Conservation (phyloP, 1,284 basidiomycete genomes). For the Golubevia pallescens region DNA sequence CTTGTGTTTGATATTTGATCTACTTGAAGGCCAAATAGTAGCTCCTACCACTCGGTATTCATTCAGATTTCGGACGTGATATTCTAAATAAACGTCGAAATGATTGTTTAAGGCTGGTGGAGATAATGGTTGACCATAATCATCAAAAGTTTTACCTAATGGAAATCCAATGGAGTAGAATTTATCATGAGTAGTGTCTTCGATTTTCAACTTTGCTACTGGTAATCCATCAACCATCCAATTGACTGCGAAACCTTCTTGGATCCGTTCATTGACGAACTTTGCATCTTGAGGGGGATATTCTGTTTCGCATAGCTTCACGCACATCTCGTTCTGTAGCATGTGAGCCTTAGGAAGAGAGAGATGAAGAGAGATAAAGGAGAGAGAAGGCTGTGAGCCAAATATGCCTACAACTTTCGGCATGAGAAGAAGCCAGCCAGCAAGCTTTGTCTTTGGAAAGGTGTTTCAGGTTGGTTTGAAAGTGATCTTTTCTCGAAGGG, state of each 20-base stretch:
- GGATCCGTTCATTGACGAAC: slow-evolving; percentile 90
- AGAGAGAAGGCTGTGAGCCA: neutral
- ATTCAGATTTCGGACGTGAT: slow-evolving; percentile 43
- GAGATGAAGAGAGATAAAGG: slow-evolving; percentile 16
- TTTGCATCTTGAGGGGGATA: slow-evolving; percentile 77
- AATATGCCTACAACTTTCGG: too few relatives aligned
- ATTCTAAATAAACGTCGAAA: slow-evolving; percentile 57
- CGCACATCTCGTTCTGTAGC: slow-evolving; percentile 76
- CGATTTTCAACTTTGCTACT: slow-evolving; percentile 80
- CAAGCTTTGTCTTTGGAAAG: slow-evolving; percentile 1
- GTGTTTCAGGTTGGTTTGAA: neutral
- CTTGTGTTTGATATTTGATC: too few relatives aligned
- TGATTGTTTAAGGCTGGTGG: slow-evolving; percentile 61
- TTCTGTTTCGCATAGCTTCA: slow-evolving; percentile 74
- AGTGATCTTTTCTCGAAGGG: neutral
- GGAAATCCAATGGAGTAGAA: slow-evolving; percentile 72
- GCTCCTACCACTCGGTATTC: slow-evolving; percentile 62
- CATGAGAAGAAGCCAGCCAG: neutral
- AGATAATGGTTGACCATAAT: slow-evolving; percentile 64
- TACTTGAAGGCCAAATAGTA: slow-evolving; percentile 46
- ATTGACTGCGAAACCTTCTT: slow-evolving; percentile 90
- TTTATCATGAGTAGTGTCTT: slow-evolving; percentile 76
- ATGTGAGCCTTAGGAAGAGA: slow-evolving; percentile 72
- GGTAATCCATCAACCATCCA: slow-evolving; percentile 95
- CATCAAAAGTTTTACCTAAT: slow-evolving; percentile 51